phyloP scores from a whole-genome alignment of 176 grass and related monocot genomes.

The Stipa capillata region DNA sequence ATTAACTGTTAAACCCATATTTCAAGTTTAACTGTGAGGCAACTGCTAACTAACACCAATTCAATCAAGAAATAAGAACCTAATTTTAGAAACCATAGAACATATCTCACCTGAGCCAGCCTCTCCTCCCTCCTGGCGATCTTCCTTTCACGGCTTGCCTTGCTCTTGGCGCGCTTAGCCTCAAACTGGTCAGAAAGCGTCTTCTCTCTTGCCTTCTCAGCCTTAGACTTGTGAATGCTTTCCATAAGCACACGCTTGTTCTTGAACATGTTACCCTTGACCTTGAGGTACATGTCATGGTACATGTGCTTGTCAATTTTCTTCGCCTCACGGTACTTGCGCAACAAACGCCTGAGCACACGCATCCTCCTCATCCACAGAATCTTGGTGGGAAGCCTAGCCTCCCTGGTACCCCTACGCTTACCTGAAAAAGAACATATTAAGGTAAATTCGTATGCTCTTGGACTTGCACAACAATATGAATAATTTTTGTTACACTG shows the following conservation, averaged over 20 bases:
- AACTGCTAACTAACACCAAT: neutral
- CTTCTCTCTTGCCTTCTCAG: constrained; percentile 75
- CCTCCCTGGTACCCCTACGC: constrained; percentile 68
- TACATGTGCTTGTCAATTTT: constrained; percentile 82
- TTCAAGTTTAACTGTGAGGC: neutral
- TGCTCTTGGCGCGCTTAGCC: constrained; percentile 64
- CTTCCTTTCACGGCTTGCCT: constrained; percentile 57
- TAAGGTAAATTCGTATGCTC: neutral
- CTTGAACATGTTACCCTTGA: constrained; percentile 66
- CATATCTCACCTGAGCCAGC: constrained; percentile 47
- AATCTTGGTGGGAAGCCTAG: constrained; percentile 62
- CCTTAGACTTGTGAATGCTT: constrained; percentile 73
- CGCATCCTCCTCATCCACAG: constrained; percentile 78
- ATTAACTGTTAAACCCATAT: neutral
- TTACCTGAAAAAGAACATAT: constrained; percentile 29
- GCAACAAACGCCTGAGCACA: constrained; percentile 51
- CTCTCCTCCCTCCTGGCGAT: constrained; percentile 62
- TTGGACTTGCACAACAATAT: neutral
- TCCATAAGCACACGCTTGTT: constrained; percentile 77
- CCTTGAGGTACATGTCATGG: constrained; percentile 72
- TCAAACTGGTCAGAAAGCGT: constrained; percentile 60
- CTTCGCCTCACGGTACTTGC: constrained; percentile 60
- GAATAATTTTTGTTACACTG: neutral
- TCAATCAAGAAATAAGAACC: no score
- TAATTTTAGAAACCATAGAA: neutral